Evolutionary conservation across 257 asterid genomes (phyloP), one percentile per base, ranked within the genome.

Genomic region (Ajuga chamaepitys): DNA sequence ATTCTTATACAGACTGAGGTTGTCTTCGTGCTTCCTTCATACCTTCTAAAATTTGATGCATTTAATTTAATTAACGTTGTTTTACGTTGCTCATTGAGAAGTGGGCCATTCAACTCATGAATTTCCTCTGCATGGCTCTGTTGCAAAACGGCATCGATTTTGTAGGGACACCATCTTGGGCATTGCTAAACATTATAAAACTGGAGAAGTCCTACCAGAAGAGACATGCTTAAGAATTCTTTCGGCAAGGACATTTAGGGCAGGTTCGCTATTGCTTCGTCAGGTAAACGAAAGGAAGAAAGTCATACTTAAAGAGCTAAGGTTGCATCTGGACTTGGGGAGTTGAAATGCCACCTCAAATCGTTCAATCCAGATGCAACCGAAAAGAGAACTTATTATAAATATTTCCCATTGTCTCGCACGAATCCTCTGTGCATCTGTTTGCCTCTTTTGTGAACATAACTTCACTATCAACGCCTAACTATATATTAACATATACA

Each of bases 171-270:
- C 86, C 66, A 79, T 86, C 63, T 73, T 81, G 83, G 66, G 85
- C 66, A 78, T 86, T 65, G 94, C 94, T 53, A 83, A 80, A 87
- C 97, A 89, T 70, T 83, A 83, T 72, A 83, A 89, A 75, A 85
- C 91, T 58, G 95, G 83, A 58, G 84, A 86, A 74, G 28, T 30
- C 71, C 94, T 89, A 66, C 89, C 91, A 11, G 94, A 87, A 79
- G 89, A 74, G 55, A 75, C 70, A 18, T 85, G 85, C 80, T 65
- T 40, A 67, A 83, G 80, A 74, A 81, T 89, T 75, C 86, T 84
- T 60, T 85, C 91, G 0, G 95, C 91, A 11, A 81, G 91, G 76
- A 85, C 97, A 58, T 89, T 76, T 64, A 88, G 89, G 75, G 91
- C 97, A 24, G 95, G 94, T 28, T 80, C 95, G 37, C 68, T 62